Base-by-base conservation (phyloP, 2,329 filamentous ascomycete species). In the Zymoseptoria tritici region DNA sequence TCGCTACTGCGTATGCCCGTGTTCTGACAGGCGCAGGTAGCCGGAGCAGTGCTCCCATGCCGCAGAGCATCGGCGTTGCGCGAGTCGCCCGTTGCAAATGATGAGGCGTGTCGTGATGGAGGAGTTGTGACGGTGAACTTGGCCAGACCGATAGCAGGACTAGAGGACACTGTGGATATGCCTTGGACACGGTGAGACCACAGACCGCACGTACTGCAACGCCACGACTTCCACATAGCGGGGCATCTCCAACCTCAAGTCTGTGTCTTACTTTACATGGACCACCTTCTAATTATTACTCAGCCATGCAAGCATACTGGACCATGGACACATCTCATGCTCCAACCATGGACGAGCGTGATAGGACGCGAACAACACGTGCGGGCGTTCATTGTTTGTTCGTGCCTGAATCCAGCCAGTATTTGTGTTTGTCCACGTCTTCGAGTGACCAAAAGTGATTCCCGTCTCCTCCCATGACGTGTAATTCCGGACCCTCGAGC, bases 1-100 rank as follows among this genome's bases (percentile, higher is more conserved):
- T 7, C 5, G 59, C 22, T 16, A 62, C 59, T 26, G 62, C 62
- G 57, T 63, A 67, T 20, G 62, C 55, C 54, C 64, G 57, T 16
- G 55, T 57, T 22, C 61, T 54, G 49, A 60, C 56, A 13, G 58
- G 26, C 6, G 57, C 51, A 21, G 54, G 59, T 8, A 59, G 55
- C 19, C 52, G 57, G 13, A 58, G 54, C 52, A 59, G 52, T 29
- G 52, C 24, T 19, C 9, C 29, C 52, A 46, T 46, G 36, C 16
- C 36, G 36, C 36, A n/a, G 36, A 53, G 52, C 22, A 24, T 53
- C 52, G 52, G 8, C n/a, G 22, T 9, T 29, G 52, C 9, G 7
- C 20, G 20, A n/a, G 13, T 13, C 22, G 52, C 22, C 22, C n/a
- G 52, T 29, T 53, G 11, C n/a, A 20, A 46, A 46, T 20, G n/a